Evolutionary conservation across 371 early-diverging fungal genomes (phyloP).

Genomic region (Mucor lusitanicus): DNA sequence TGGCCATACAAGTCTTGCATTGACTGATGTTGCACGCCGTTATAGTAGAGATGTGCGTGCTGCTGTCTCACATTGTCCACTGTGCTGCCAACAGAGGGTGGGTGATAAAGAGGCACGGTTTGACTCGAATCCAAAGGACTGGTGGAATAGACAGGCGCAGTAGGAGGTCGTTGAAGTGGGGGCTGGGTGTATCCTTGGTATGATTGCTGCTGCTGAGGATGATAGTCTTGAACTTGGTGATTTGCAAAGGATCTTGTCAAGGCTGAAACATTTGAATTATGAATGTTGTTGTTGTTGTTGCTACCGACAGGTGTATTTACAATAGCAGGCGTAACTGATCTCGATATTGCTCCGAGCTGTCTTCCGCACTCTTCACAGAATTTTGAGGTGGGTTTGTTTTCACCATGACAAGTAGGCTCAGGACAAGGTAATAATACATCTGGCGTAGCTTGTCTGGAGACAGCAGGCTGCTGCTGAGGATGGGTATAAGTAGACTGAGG

Average conservation of each 20-base stretch:
- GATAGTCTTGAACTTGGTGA: slow-evolving; percentile 8
- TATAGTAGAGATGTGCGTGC: slow-evolving; percentile 12
- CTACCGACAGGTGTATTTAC: neutral
- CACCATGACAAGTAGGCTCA: slow-evolving; percentile 60
- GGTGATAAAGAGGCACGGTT: slow-evolving; percentile 13
- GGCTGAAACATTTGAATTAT: neutral
- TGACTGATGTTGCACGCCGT: slow-evolving; percentile 18
- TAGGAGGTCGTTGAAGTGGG: slow-evolving; percentile 23
- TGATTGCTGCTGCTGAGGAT: slow-evolving; percentile 1
- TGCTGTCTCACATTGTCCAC: slow-evolving; percentile 1
- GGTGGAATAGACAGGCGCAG: slow-evolving; percentile 23
- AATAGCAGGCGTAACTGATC: slow-evolving; percentile 45
- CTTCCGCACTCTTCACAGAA: slow-evolving; percentile 78
- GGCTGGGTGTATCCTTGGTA: slow-evolving; percentile 2
- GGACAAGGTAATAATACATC: slow-evolving; percentile 53
- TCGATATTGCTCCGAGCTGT: slow-evolving; percentile 46
- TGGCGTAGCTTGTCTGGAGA: slow-evolving; percentile 28
- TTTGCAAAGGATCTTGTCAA: slow-evolving; percentile 19
- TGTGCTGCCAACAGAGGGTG: slow-evolving; percentile 5
- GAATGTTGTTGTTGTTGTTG: neutral
- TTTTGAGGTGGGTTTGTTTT: slow-evolving; percentile 66
- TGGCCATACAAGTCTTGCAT: slow-evolving; percentile 25
- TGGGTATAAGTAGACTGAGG: slow-evolving; percentile 4
- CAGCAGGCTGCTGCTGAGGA: slow-evolving; percentile 3
- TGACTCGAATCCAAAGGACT: slow-evolving; percentile 1